Evolutionary conservation across 768 basidiomycete genomes (phyloP), one percentile per base, ranked within the genome.

Genomic region (Termitomyces sp.): DNA sequence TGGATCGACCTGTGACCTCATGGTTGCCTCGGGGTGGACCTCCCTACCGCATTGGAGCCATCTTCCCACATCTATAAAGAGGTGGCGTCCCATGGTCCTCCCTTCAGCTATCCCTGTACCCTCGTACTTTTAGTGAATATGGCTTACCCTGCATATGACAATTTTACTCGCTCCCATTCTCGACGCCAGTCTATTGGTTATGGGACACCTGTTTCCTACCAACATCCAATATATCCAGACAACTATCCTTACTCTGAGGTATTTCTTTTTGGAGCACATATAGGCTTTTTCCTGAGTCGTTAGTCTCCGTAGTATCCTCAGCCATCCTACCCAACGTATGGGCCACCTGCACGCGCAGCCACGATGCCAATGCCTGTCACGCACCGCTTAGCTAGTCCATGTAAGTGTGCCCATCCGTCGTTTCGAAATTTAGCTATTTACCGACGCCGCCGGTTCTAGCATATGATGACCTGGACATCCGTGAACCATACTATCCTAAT

Each of bases 401-500:
- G 82, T 82, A 60, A 61, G 73, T 57, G 21, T 25, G 4, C 50
- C 45, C 3, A 31, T 16, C 4, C 21, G 14, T 8, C 34, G 44
- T 23, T 1, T 46, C 50, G 54, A 37, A 44, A 42, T 56, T 29
- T 17, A 45, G 54, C 56, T 49, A 41, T 59, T 21, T 29, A 53
- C 23, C 16, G 8, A 34, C 1, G 34, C 19, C 45, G 34, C 21
- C 42, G 3, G 32, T 27, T 25, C 12, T 58, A 83, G 80, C 80
- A 21, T 86, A 84, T 66, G 86, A 87, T 56, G 82, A 85, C 60
- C 62, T 78, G 42, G 77, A 75, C 19, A 55, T 75, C 38, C 66
- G 69, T 29, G 82, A 85, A 40, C 65, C 76, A 2, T 85, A 86
- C 67, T 85, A 85, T 63, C 58, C 71, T 64, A 80, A 71, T 60